Conservation (phyloP, 2,329 filamentous ascomycete species). For the Ceratocystiopsis brevicomis region DNA sequence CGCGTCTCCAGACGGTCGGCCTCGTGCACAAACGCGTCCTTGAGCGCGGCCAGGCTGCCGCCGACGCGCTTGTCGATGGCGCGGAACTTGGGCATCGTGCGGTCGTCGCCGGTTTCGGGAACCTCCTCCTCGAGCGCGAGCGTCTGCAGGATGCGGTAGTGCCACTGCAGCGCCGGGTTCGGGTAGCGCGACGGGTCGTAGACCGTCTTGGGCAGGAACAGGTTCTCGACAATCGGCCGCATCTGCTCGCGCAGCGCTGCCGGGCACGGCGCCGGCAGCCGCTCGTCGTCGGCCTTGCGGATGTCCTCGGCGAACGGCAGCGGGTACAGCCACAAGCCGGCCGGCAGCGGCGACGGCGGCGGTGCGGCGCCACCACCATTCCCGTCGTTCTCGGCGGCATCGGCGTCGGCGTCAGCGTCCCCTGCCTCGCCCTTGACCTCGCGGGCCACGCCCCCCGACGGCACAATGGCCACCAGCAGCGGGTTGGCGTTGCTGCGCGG, state of each 20-base stretch:
- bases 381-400: conserved; percentile 10
- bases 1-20: conserved; percentile 18
- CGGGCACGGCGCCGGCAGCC: conserved; percentile 34
- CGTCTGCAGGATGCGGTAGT: conserved; percentile 84
- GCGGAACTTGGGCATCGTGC: conserved; percentile 64
- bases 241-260: conserved; percentile 62
- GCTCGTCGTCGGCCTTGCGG: conserved; percentile 49
- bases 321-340: conserved; percentile 74
- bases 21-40: conserved; percentile 44
- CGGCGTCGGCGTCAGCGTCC: too few relatives aligned
- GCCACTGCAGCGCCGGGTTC: conserved; percentile 88
- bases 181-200: conserved; percentile 81
- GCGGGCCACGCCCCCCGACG: conserved; percentile 31
- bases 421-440: too few relatives aligned
- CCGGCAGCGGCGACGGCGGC: conserved; percentile 53
- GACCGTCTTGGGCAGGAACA: conserved; percentile 68
- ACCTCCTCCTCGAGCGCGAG: conserved; percentile 83
- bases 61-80: conserved; percentile 84
- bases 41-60: conserved; percentile 60
- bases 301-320: conserved; percentile 84
- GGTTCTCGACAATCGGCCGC: conserved; percentile 63
- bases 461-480: conserved; percentile 60
- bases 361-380: conserved; percentile 29
- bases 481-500: conserved; percentile 65
- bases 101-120: conserved; percentile 53